These are phyloP conservation scores for Silybum marianum DNA, from an alignment of 129 eudicot species.

Conservation along the genomic window DNA sequence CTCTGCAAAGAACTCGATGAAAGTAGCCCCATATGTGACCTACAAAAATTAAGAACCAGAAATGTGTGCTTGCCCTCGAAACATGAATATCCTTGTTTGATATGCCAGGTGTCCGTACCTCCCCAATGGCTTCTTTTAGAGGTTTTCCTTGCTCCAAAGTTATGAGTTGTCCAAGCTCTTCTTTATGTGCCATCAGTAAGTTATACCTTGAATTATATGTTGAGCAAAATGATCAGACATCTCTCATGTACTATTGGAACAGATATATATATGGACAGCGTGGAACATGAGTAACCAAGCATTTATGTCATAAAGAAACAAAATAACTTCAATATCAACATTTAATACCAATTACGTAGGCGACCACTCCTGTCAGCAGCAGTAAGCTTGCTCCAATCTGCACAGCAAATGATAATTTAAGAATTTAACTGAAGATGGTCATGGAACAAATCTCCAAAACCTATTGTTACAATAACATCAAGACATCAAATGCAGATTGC, in stretches of 20 bases:
- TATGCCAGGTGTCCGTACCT: constrained; percentile 44
- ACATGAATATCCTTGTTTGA: background rate
- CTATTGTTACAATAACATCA: background rate
- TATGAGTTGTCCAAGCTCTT: constrained; percentile 88
- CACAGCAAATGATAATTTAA: constrained; percentile 18
- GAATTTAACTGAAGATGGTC: background rate
- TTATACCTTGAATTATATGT: constrained; percentile 55
- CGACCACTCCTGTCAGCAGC: constrained; percentile 80
- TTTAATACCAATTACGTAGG: constrained; percentile 70
- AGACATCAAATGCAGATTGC: background rate
- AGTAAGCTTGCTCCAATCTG: constrained; percentile 92
- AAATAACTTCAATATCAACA: background rate
- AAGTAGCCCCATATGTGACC: constrained; percentile 82
- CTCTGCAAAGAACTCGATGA: constrained; percentile 83
- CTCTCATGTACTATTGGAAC: background rate
- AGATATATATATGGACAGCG: background rate
- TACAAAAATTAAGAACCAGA: constrained; percentile 27
- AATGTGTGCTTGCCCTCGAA: background rate
- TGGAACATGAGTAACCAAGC: background rate
- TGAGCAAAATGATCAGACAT: constrained; percentile 4
- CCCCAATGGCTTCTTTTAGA: constrained; percentile 86
- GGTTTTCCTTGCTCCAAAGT: constrained; percentile 96
- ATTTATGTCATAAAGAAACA: constrained; percentile 9
- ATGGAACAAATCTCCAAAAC: background rate
- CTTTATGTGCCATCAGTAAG: constrained; percentile 67